Evolutionary conservation across 1,139 yeast genomes (phyloP).

Genomic region (Komagataea norvegica): DNA sequence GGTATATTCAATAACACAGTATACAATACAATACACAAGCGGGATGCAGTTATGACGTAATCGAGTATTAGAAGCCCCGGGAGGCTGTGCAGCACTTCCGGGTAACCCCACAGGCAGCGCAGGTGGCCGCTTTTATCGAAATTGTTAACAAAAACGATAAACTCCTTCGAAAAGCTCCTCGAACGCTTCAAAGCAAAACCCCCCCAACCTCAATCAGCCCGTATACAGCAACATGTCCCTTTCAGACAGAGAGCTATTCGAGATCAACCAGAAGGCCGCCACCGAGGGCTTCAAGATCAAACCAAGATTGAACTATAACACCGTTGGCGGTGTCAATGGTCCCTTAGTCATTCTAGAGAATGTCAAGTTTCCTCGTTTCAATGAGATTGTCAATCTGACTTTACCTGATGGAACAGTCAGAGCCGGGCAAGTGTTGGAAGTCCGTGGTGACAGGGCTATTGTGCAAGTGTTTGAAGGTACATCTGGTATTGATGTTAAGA

Average conservation of each 20-base stretch:
- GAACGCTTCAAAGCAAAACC: background rate
- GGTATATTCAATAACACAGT: too few species aligned
- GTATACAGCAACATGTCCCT: conserved; percentile 12
- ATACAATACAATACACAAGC: too few species aligned
- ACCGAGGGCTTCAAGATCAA: conserved; percentile 85
- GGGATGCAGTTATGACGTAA: background rate
- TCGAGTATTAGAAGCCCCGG: too few species aligned
- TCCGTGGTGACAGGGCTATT: conserved; percentile 92
- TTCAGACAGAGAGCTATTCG: conserved; percentile 42
- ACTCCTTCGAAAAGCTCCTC: background rate
- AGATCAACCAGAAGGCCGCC: conserved; percentile 85
- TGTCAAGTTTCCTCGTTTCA: conserved; percentile 93
- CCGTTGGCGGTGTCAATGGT: conserved; percentile 97
- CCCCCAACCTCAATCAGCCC: background rate
- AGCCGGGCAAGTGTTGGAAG: conserved; percentile 98
- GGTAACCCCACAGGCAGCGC: background rate
- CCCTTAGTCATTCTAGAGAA: conserved; percentile 95
- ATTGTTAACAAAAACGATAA: background rate
- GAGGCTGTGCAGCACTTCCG: too few species aligned
- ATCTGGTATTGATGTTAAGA: conserved; percentile 94
- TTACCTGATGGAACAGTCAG: conserved; percentile 91
- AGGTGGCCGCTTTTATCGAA: background rate
- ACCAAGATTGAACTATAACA: conserved; percentile 88
- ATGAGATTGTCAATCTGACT: conserved; percentile 94
- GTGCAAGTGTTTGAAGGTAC: conserved; percentile 99